Conservation (phyloP, 1,284 basidiomycete species). For the Pseudozyma tsukubaensis region DNA sequence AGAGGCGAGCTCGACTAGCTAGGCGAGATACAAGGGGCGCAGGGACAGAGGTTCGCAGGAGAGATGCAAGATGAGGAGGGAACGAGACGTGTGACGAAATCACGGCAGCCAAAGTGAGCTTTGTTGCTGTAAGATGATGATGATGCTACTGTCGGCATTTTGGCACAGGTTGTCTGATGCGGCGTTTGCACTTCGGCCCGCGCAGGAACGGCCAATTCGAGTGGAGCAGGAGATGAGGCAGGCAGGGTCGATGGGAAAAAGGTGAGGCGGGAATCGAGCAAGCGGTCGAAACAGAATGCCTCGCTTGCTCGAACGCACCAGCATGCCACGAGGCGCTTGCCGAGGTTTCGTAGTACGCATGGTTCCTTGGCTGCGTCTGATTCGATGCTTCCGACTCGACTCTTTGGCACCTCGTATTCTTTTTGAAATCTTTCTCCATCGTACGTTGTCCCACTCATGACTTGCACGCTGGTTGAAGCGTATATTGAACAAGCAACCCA, state of each 20-base stretch:
- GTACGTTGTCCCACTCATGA: too few relatives aligned
- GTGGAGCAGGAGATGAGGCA: background rate
- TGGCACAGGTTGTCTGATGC: background rate
- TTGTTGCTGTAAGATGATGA: conserved; percentile 20
- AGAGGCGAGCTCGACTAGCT: conserved; percentile 11
- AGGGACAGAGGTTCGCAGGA: background rate
- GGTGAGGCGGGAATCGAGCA: too few relatives aligned
- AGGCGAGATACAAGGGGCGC: background rate
- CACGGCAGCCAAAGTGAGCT: background rate
- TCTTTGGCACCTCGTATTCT: background rate
- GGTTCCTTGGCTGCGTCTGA: too few relatives aligned
- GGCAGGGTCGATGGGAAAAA: too few relatives aligned
- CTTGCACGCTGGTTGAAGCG: too few relatives aligned
- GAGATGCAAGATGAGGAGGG: background rate
- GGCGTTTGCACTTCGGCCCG: background rate
- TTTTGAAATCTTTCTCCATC: too few relatives aligned
- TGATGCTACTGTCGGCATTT: background rate
- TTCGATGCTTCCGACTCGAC: background rate
- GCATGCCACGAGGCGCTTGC: conserved; percentile 19
- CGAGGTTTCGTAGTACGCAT: conserved; percentile 16
- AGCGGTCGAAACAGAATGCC: background rate
- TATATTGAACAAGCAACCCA: too few relatives aligned
- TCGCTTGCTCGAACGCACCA: conserved; percentile 7
- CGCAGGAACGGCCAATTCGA: background rate
- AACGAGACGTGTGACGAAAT: conserved; percentile 12